Evolutionary conservation across 1,139 yeast species (phyloP), one percentile per base, ranked within the genome.

Genomic region (Sugiyamaella grinbergsii): DNA sequence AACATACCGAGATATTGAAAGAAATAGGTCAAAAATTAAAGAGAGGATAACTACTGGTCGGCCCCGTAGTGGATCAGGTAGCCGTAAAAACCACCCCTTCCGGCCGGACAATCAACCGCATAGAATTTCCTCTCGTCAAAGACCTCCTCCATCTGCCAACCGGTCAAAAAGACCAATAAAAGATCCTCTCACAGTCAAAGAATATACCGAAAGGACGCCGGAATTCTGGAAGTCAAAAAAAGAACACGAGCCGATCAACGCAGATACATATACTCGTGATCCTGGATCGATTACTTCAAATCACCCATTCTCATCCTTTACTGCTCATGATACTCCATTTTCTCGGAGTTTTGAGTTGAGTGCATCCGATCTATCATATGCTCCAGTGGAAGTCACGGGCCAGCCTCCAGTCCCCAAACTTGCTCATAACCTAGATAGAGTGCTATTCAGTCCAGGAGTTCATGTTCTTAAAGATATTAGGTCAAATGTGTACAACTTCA

Each of bases 401-500:
- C 68, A 66, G 49, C 63, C 66, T 2, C 55, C 56, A 2, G 68
- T 67, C 2, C 84, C 87, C 0, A 58, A 55, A 22, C 70, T 90
- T 39, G 78, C 82, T 2, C 88, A 85, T 61, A 78, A 77, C 50
- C 73, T 91, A 24, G 84, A 85, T 38, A 70, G 84, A 33, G 88
- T 85, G 0, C 69, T 91, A 13, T 85, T 85, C 63, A 81, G 85
- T 15, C 96, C 96, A 2, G 95, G 95, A 0, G 83, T 89, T 1
- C 96, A 91, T 61, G 83, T 80, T 54, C 69, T 86, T 33, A 82
- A 80, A 61, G 96, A 91, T 66, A 83, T 88, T 16, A 72, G 96
- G 54, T 79, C 95, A 0, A 74, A 83, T 46, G 81, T 82, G 1
- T 83, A 76, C 68, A 88, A 88, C 63, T 90, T 85, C 66, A 73